Conservation (phyloP, 1,284 basidiomycete species). For the Taiwanofungus camphoratus region DNA sequence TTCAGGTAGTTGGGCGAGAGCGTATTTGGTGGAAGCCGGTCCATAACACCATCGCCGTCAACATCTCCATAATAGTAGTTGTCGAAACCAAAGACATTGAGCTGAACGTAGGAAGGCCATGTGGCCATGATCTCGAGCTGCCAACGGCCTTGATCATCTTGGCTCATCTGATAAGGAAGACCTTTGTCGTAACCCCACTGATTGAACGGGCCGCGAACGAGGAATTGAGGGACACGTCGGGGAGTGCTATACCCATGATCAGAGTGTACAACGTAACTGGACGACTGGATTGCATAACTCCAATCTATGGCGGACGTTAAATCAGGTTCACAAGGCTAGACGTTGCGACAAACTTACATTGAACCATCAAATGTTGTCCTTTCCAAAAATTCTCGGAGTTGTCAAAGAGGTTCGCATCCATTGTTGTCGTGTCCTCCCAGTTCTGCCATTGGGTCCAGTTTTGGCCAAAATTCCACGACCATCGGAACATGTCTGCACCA, state of each 20-base stretch:
- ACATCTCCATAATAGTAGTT: conserved; percentile 88
- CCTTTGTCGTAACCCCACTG: conserved; percentile 87
- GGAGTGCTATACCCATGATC: conserved; percentile 57
- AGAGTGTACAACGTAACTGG: conserved; percentile 69
- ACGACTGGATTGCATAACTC: conserved; percentile 58
- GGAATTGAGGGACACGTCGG: conserved; percentile 79
- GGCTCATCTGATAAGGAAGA: conserved; percentile 59
- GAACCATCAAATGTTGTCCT: conserved; percentile 81
- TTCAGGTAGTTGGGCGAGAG: conserved; percentile 84
- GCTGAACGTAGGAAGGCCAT: conserved; percentile 84
- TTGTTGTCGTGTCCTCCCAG: conserved; percentile 69
- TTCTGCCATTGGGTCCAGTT: conserved; percentile 76
- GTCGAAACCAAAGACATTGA: conserved; percentile 86
- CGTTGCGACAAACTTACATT: conserved; percentile 50
- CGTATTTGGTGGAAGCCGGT: conserved; percentile 85
- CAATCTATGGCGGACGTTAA: conserved; percentile 49
- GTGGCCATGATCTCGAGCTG: conserved; percentile 78
- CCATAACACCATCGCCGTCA: conserved; percentile 81
- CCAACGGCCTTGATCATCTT: conserved; percentile 61
- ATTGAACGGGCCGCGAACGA: conserved; percentile 86
- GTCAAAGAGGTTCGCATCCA: conserved; percentile 54
- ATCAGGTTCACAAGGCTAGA: neutral
- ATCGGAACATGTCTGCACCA: conserved; percentile 85
- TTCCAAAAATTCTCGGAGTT: conserved; percentile 65
- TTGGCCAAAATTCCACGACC: conserved; percentile 81